Percentiles rank a stretch among this genome's conserved stretches.
Evolutionary conservation across 306 rosid genomes (phyloP).

Genomic region (Rubus idaeus): DNA sequence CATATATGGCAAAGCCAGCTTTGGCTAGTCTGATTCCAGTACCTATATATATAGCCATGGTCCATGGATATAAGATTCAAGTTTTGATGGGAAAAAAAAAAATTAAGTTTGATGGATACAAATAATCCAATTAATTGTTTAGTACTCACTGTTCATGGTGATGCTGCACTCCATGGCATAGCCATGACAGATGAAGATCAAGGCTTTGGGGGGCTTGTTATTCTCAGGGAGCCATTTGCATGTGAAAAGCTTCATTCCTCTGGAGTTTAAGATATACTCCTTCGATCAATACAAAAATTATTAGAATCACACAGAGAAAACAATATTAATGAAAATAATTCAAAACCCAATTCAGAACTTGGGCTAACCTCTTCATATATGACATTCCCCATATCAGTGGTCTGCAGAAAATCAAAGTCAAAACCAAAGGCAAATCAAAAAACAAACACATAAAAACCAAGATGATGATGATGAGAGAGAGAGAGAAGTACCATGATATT

Average conservation of each 20-base stretch:
- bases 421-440: neutral
- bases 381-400: conserved; percentile 27
- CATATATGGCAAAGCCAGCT: conserved; percentile 72
- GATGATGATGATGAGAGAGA: neutral
- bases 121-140: neutral
- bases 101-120: neutral
- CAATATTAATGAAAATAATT: neutral
- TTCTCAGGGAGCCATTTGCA: conserved; percentile 64
- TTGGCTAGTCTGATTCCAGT: conserved; percentile 64
- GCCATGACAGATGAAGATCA: conserved; percentile 81
- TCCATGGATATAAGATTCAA: neutral
- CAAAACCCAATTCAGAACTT: neutral
- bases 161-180: conserved; percentile 96
- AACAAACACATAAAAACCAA: neutral
- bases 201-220: conserved; percentile 60
- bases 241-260: conserved; percentile 61
- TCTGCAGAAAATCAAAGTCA: conserved; percentile 33
- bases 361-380: conserved; percentile 59
- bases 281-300: conserved; percentile 18
- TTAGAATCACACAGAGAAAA: neutral
- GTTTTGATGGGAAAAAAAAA: neutral
- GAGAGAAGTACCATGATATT: neutral
- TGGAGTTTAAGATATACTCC: conserved; percentile 54
- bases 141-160: conserved; percentile 63
- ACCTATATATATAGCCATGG: conserved; percentile 30